Evolutionary conservation across 2,329 filamentous ascomycete species (phyloP).

Genomic region (Alternaria sp.): DNA sequence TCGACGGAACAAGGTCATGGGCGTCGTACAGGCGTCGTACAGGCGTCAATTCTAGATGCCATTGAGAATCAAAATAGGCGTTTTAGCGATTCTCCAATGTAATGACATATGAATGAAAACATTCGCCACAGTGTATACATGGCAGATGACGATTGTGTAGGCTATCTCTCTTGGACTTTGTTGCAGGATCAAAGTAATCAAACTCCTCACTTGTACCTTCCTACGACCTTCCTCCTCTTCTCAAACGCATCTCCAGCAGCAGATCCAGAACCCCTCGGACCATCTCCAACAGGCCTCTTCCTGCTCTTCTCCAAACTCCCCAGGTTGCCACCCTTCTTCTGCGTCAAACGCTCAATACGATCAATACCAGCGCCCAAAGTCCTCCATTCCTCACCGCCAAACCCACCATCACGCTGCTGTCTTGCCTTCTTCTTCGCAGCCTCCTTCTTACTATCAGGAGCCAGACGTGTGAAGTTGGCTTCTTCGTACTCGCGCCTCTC

Average conservation of each 20-base stretch:
- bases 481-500: conserved; percentile 91
- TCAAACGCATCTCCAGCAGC: conserved; percentile 78
- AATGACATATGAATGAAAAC: not conserved
- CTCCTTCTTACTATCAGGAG: conserved; percentile 89
- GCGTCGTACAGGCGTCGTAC: not conserved
- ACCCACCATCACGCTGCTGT: conserved; percentile 61
- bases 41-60: not conserved
- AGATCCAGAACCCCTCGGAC: conserved; percentile 70
- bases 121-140: not conserved
- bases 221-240: conserved; percentile 53
- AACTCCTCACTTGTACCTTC: conserved; percentile 31
- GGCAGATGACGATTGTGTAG: not conserved
- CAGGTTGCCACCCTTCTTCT: conserved; percentile 64
- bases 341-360: conserved; percentile 84
- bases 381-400: conserved; percentile 94
- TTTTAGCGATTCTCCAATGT: not conserved
- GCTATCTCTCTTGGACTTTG: not conserved
- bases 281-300: conserved; percentile 80
- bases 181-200: not conserved
- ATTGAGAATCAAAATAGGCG: not conserved
- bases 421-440: conserved; percentile 66
- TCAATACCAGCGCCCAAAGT: conserved; percentile 85
- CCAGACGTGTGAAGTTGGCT: conserved; percentile 86
- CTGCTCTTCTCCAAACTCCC: conserved; percentile 82
- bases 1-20: conserved; percentile 2